phyloP scores from a whole-genome alignment of 1,139 yeast genomes.

The Magnusiomyces fungicola region DNA sequence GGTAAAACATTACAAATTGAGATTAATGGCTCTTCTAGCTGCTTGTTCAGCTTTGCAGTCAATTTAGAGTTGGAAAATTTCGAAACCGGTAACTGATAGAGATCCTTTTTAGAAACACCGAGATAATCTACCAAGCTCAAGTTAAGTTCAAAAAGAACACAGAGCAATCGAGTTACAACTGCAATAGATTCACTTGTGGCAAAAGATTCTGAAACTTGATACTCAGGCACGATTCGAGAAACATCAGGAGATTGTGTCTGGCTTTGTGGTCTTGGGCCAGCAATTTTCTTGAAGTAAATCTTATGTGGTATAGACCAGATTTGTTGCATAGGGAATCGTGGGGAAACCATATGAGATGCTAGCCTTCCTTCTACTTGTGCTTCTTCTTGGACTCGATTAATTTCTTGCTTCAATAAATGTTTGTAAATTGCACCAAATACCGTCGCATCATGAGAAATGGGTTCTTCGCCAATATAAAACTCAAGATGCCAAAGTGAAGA shows the following conservation, averaged over 20 bases:
- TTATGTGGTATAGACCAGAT: conserved; percentile 55
- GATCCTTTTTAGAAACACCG: too few relatives aligned
- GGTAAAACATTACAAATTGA: conserved; percentile 88
- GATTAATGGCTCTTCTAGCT: conserved; percentile 80
- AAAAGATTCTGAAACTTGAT: conserved; percentile 29
- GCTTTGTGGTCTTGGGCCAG: conserved; percentile 20
- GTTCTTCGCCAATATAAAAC: conserved; percentile 55
- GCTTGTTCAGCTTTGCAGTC: conserved; percentile 80
- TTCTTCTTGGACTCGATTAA: neutral
- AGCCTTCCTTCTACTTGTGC: neutral
- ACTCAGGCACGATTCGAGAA: conserved; percentile 29
- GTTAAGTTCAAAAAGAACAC: conserved; percentile 46
- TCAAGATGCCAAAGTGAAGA: conserved; percentile 41
- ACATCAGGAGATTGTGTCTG: conserved; percentile 17
- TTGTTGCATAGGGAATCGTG: conserved; percentile 29
- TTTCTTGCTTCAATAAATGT: conserved; percentile 37
- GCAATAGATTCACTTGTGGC: conserved; percentile 42
- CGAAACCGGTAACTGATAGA: conserved; percentile 33
- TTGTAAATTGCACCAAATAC: conserved; percentile 73
- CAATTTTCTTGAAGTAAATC: conserved; percentile 45
- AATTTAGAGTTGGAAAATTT: conserved; percentile 71
- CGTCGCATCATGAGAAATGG: conserved; percentile 62
- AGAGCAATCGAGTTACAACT: conserved; percentile 49
- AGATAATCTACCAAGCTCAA: conserved; percentile 26
- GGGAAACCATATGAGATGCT: neutral